Conservation (phyloP, 179 eudicot species). For the Camellia oleifera region DNA sequence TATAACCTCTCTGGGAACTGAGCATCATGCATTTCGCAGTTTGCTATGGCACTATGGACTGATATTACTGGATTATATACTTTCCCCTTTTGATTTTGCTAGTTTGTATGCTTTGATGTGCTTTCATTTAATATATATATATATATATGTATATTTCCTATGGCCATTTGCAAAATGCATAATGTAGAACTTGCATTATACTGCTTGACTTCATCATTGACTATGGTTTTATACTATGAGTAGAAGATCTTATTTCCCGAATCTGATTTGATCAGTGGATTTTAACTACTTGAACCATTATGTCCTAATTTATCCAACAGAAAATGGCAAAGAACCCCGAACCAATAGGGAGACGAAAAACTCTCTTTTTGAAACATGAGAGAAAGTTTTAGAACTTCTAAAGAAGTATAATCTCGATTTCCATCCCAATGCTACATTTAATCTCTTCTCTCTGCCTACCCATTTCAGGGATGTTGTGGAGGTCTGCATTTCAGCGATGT, state of each 20-base stretch:
- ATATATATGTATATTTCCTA: background rate
- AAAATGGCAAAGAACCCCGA: background rate
- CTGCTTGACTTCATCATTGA: background rate
- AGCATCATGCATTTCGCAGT: background rate
- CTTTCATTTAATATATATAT: background rate
- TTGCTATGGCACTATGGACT: background rate
- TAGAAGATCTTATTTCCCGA: background rate
- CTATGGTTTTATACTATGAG: background rate
- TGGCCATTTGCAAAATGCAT: background rate
- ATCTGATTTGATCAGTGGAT: background rate
- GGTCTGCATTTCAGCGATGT: constrained; percentile 93
- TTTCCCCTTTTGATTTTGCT: too few species aligned
- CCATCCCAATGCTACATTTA: background rate
- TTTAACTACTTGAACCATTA: background rate
- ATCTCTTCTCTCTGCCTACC: background rate
- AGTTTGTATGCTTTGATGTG: background rate
- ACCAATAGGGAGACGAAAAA: background rate
- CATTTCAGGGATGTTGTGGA: constrained; percentile 88
- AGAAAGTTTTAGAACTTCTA: background rate
- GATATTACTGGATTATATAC: background rate
- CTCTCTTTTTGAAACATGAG: background rate
- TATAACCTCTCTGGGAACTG: background rate
- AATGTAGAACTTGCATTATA: background rate
- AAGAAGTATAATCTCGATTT: background rate
- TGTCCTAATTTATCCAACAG: background rate